Percentiles rank a stretch among this genome's conserved stretches.
These are phyloP conservation scores for Cocos nucifera DNA, from an alignment of 176 grass and related monocot genomes.

Conservation along the genomic window DNA sequence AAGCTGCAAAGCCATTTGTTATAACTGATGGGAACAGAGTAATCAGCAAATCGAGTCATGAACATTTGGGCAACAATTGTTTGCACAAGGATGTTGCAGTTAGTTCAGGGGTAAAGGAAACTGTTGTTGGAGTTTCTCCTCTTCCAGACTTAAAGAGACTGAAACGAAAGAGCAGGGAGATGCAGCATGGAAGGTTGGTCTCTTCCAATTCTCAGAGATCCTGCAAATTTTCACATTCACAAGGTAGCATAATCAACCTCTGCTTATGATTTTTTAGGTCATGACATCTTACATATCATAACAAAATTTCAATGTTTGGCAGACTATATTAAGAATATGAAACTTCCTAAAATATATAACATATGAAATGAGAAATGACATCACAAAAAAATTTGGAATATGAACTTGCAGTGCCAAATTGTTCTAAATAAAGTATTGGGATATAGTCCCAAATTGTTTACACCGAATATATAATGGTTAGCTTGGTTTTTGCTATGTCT, in stretches of 20 bases:
- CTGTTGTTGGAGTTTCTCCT: slow-evolving; percentile 28
- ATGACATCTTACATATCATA: neutral
- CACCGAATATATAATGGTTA: too few relatives aligned
- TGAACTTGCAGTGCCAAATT: too few relatives aligned
- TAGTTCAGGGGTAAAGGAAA: slow-evolving; percentile 25
- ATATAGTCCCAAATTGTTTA: too few relatives aligned
- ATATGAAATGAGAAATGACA: too few relatives aligned
- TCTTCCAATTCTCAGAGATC: slow-evolving; percentile 22
- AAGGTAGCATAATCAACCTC: slow-evolving; percentile 40
- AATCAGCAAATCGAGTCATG: slow-evolving; percentile 65
- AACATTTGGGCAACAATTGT: slow-evolving; percentile 18
- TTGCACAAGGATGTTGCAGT: slow-evolving; percentile 22
- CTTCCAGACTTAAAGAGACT: slow-evolving; percentile 47
- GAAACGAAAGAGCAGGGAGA: slow-evolving; percentile 34
- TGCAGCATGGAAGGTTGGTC: neutral
- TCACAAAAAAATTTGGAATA: too few relatives aligned
- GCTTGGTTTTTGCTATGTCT: too few relatives aligned
- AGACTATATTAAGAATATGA: too few relatives aligned
- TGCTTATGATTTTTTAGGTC: neutral
- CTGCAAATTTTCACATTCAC: slow-evolving; percentile 26
- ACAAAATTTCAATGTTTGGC: neutral
- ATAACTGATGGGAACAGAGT: slow-evolving; percentile 69
- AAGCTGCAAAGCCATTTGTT: slow-evolving; percentile 46
- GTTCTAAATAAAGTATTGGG: too few relatives aligned
- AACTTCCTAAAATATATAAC: too few relatives aligned